These are phyloP conservation scores for Tolypocladium ophioglossoides DNA, from an alignment of 2,329 filamentous ascomycete species.

Conservation along the genomic window DNA sequence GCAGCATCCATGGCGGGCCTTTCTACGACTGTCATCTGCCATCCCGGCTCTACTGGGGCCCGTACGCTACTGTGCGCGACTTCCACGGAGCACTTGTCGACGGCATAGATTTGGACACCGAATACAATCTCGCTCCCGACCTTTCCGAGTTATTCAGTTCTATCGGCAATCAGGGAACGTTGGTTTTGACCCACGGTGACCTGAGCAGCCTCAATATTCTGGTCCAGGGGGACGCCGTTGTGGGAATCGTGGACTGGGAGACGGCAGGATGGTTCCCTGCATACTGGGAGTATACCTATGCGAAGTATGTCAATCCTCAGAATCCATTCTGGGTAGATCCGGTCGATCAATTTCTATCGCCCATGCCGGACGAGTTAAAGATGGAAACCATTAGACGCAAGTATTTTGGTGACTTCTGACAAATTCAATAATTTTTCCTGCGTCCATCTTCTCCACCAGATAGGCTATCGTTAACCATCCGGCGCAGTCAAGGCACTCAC, in stretches of 20 bases:
- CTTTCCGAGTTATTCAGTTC: conserved; percentile 20
- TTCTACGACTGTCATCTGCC: too few relatives aligned
- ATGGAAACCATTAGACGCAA: background rate
- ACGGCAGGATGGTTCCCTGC: conserved; percentile 19
- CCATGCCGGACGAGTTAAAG: background rate
- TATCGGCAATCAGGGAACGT: conserved; percentile 23
- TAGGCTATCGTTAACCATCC: too few relatives aligned
- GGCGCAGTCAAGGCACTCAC: too few relatives aligned
- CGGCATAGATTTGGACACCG: too few relatives aligned
- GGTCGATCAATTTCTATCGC: conserved; percentile 8
- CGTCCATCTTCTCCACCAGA: too few relatives aligned
- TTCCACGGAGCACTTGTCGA: too few relatives aligned
- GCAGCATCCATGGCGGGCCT: too few relatives aligned
- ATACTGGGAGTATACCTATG: conserved; percentile 23
- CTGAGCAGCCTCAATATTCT: conserved; percentile 32
- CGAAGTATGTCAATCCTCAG: conserved; percentile 5
- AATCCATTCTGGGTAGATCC: conserved; percentile 11
- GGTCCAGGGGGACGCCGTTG: conserved; percentile 20
- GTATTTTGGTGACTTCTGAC: too few relatives aligned
- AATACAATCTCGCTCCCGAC: too few relatives aligned
- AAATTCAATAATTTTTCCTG: too few relatives aligned
- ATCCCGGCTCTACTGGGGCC: too few relatives aligned
- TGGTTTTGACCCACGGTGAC: conserved; percentile 35
- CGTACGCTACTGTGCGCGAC: too few relatives aligned
- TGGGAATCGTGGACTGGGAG: conserved; percentile 31